A percentile compares a stretch with the other conserved stretches of the same genome.
Conservation (phyloP, 2,329 filamentous ascomycete species). For the Sporothrix dimorphospora region DNA sequence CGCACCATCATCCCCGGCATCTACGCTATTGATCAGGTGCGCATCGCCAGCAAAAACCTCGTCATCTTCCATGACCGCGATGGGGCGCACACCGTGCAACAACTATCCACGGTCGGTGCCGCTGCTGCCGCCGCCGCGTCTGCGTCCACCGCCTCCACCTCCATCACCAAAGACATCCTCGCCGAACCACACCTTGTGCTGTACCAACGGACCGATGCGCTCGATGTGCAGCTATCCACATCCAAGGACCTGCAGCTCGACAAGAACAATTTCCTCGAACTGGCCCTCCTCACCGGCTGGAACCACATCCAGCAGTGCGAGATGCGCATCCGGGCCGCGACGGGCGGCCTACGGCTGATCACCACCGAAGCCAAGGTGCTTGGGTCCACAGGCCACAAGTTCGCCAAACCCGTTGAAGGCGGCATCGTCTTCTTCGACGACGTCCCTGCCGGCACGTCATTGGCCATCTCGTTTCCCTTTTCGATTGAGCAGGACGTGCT, state of each 20-base stretch:
- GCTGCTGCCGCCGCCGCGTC: neutral
- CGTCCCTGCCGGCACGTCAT: slow-evolving; percentile 49
- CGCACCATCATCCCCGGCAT: slow-evolving; percentile 70
- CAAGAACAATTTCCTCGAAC: slow-evolving; percentile 73
- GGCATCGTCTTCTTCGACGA: slow-evolving; percentile 56
- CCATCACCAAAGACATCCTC: slow-evolving; percentile 51
- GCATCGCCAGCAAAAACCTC: slow-evolving; percentile 66
- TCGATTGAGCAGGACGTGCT: slow-evolving; percentile 77
- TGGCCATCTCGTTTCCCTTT: slow-evolving; percentile 75
- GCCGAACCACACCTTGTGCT: slow-evolving; percentile 67
- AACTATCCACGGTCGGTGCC: neutral
- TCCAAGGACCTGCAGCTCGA: slow-evolving; percentile 78
- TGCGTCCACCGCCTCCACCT: neutral
- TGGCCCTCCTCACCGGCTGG: slow-evolving; percentile 73
- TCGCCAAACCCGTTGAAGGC: slow-evolving; percentile 53
- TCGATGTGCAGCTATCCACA: slow-evolving; percentile 69
- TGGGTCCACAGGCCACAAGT: slow-evolving; percentile 43
- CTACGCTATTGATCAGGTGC: slow-evolving; percentile 75
- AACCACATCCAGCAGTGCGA: slow-evolving; percentile 67
- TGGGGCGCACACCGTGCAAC: neutral
- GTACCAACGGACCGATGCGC: slow-evolving; percentile 69
- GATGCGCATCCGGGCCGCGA: slow-evolving; percentile 64
- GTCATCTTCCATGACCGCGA: slow-evolving; percentile 67
- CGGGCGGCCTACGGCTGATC: slow-evolving; percentile 66
- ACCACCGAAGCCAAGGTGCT: slow-evolving; percentile 61